Conservation (phyloP, 2,329 filamentous ascomycete species). For the Colletotrichum shisoi region DNA sequence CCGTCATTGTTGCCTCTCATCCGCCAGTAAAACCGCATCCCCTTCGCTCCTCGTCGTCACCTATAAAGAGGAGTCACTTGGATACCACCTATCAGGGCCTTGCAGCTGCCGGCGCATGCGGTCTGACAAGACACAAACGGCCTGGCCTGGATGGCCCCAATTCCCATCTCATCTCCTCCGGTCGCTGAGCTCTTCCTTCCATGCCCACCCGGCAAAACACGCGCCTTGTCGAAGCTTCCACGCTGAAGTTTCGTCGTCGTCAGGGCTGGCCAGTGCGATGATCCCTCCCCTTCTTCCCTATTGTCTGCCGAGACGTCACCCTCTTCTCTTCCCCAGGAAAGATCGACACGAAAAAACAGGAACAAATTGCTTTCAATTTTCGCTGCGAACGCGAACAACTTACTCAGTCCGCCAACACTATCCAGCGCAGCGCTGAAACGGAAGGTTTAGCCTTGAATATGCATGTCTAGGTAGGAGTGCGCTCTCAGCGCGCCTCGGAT, state of each 20-base stretch:
- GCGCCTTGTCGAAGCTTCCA: slow-evolving; percentile 1
- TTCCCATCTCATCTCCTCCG: background rate
- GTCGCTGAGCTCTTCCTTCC: background rate
- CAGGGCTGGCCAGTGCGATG: background rate
- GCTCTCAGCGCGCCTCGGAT: background rate
- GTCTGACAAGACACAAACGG: slow-evolving; percentile 18
- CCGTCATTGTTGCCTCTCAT: slow-evolving; percentile 3
- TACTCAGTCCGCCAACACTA: background rate
- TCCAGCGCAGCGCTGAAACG: background rate
- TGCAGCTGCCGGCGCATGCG: slow-evolving; percentile 23
- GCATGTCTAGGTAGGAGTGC: background rate
- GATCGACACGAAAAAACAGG: slow-evolving; percentile 8
- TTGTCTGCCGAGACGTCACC: background rate
- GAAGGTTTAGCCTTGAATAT: background rate
- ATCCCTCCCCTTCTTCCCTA: background rate
- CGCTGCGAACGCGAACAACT: background rate
- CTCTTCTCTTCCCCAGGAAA: slow-evolving; percentile 4
- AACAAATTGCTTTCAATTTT: background rate
- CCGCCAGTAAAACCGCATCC: background rate
- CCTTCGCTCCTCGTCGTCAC: slow-evolving; percentile 10
- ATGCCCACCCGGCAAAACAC: background rate
- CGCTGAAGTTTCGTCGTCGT: slow-evolving; percentile 24
- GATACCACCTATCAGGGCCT: slow-evolving; percentile 14
- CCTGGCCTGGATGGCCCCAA: slow-evolving; percentile 3
- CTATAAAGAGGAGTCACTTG: background rate